Base-by-base conservation (phyloP, 345 rosid genomes). In the Salix viminalis region DNA sequence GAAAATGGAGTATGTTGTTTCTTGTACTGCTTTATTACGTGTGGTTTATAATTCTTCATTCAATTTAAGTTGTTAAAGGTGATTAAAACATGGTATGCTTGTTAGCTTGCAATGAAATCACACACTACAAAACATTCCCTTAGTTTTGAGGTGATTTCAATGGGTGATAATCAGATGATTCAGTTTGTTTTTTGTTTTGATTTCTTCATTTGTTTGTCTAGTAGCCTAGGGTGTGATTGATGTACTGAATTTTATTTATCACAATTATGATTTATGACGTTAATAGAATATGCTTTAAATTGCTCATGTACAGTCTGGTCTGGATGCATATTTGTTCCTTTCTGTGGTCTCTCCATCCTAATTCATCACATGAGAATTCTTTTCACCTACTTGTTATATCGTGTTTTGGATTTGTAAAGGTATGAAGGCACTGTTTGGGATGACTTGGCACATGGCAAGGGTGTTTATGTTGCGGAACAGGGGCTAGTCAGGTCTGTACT, bases 351-450 rank as follows among this genome's bases (percentile, higher is more conserved):
- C 39, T 13, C 14, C 21, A n/a, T 39, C 6, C 44, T 64, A 11
- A 28, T 65, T 42, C 12, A 34, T 48, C 18, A 23, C 15, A 48
- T 50, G 77, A 11, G 12, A 32, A 34, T 32, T 44, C 34, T 15
- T 32, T 65, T 46, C 46, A 70, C 54, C 70, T 61, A 36, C 76
- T 78, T 76, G 23, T 24, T 69, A 16, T 69, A 26, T 73, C 60
- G 61, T 23, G 69, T 65, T 77, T 52, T 71, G 76, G 39, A 56
- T 62, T 56, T 19, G 72, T 76, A 23, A 76, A 94, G 98, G 85
- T 92, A 94, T 70, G 97, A 94, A 91, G 98, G 98, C 54, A 91
- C 97, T 19, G 87, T 94, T 34, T 94, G 97, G 97, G 97, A 94
- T 91, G 97, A 92, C 81, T 79, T 88, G 88, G 98, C 98, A 85